phyloP scores from a whole-genome alignment of 202 grass and related monocot species.

The Bolboschoenoplectus hybrid region DNA sequence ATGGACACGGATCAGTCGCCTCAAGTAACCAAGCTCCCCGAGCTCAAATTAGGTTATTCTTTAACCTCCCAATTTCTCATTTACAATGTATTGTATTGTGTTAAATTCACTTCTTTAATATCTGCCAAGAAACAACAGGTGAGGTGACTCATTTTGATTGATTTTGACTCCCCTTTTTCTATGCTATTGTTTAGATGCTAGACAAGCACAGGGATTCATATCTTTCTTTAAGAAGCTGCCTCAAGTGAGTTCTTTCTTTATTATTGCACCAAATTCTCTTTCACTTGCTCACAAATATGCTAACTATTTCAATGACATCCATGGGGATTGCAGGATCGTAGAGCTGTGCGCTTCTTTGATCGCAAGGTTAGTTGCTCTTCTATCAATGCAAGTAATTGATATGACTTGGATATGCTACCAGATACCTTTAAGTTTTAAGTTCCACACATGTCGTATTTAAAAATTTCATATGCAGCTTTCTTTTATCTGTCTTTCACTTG shows the following conservation, averaged over 20 bases:
- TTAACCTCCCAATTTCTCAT: background rate
- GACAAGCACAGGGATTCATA: conserved; percentile 89
- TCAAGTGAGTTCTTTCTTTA: conserved; percentile 46
- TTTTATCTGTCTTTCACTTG: background rate
- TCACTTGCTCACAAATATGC: background rate
- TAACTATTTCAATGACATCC: conserved; percentile 23
- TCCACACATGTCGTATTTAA: background rate
- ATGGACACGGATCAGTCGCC: conserved; percentile 21
- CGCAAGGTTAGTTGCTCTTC: conserved; percentile 61
- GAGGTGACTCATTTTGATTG: background rate
- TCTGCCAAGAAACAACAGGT: background rate
- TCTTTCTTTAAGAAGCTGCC: conserved; percentile 74
- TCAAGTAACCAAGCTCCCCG: conserved; percentile 69
- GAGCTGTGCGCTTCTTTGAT: conserved; percentile 82
- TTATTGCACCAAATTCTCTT: background rate
- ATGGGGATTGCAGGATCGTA: conserved; percentile 54
- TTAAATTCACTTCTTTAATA: background rate
- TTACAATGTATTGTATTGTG: background rate
- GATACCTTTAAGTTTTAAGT: background rate
- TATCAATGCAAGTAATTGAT: background rate
- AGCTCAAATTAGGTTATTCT: conserved; percentile 78
- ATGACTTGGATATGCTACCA: background rate
- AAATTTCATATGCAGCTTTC: conserved; percentile 3
- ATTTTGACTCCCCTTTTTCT: background rate
- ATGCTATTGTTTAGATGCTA: conserved; percentile 55